Evolutionary conservation across 2,329 filamentous ascomycete species (phyloP).

Genomic region (Septoria linicola): DNA sequence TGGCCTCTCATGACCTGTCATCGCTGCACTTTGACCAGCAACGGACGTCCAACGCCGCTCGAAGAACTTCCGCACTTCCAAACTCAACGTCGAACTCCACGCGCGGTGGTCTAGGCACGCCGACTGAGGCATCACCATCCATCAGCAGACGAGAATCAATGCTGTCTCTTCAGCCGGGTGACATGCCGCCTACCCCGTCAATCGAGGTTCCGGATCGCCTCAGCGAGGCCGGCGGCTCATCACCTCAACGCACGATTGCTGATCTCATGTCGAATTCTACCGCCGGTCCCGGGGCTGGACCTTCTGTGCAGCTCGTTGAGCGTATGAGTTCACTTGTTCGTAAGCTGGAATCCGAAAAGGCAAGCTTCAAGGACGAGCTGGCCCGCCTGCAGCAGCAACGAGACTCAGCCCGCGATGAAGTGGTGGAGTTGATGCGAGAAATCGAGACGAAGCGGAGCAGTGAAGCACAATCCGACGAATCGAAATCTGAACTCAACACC

Average conservation of each 20-base stretch:
- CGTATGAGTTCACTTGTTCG: constrained; percentile 93
- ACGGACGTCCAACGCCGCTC: constrained; percentile 35
- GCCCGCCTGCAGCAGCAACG: constrained; percentile 76
- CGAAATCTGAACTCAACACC: constrained; percentile 57
- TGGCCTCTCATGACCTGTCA: constrained; percentile 33
- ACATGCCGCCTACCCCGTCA: constrained; percentile 46
- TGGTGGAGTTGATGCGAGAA: constrained; percentile 87
- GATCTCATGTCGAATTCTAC: constrained; percentile 60
- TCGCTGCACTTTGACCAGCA: constrained; percentile 25
- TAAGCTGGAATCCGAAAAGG: constrained; percentile 86
- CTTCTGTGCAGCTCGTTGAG: constrained; percentile 92
- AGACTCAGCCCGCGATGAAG: constrained; percentile 86
- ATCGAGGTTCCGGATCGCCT: constrained; percentile 51
- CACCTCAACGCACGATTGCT: constrained; percentile 68
- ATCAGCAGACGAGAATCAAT: constrained; percentile 50
- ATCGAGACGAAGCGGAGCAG: constrained; percentile 67
- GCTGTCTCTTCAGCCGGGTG: constrained; percentile 35
- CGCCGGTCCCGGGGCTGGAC: constrained; percentile 69
- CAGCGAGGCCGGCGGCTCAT: constrained; percentile 57
- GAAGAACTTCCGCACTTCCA: constrained; percentile 33
- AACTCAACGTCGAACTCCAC: constrained; percentile 16
- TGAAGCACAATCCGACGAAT: constrained; percentile 43
- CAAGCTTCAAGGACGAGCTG: constrained; percentile 83
- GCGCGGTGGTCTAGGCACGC: constrained; percentile 14
- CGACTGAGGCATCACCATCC: constrained; percentile 29